Base-by-base conservation (phyloP, 352 stramenopile genomes). In the Globisporangium carolinianum region DNA sequence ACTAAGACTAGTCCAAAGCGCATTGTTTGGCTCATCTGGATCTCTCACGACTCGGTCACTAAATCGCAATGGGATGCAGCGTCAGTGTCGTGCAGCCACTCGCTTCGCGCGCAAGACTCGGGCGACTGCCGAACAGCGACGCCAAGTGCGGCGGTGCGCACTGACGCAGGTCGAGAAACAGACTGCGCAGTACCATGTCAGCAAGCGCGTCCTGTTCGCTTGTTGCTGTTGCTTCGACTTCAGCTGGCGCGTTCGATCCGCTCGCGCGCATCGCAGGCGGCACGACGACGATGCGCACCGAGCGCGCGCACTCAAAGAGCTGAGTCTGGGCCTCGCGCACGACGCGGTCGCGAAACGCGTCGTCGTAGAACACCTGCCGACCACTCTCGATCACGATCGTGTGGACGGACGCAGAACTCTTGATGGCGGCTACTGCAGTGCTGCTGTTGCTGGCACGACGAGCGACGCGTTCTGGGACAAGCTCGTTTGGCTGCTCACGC, bases 281-380 rank as follows among this genome's bases (percentile, higher is more conserved):
- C 11, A 69, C 35, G 4, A 82, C 61, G 2, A 79, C 65, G 45
- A 83, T 77, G 14, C 53, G 76, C 8, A 84, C 56, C 2, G 59
- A 48, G 14, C 61, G 39, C 7, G 58, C 59, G 6, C 24, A 6
- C 47, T 58, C 12, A 38, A 73, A 6, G 12, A 69, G 57, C 65
- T 60, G 9, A 38, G 55, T 62, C 4, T 59, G 36, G 4, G 67
- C 73, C 10, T 84, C 62, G 0, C 14, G 65, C 3, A 83, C 74
- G 32, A 86, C 55, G 24, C 55, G 38, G 5, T 83, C 75, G 6
- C 74, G 72, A 37, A 69, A 83, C 0, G 51, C 10, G 48, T 88
- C 78, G 48, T 86, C 78, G 45, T 71, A 69, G 18, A 88, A 83
- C 12, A 88, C 62, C 6, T 66, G 67, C 17, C 61, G 67, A 42